Base-by-base conservation (phyloP, 768 basidiomycete species). In the Tubosaeta brunneosetosa region DNA sequence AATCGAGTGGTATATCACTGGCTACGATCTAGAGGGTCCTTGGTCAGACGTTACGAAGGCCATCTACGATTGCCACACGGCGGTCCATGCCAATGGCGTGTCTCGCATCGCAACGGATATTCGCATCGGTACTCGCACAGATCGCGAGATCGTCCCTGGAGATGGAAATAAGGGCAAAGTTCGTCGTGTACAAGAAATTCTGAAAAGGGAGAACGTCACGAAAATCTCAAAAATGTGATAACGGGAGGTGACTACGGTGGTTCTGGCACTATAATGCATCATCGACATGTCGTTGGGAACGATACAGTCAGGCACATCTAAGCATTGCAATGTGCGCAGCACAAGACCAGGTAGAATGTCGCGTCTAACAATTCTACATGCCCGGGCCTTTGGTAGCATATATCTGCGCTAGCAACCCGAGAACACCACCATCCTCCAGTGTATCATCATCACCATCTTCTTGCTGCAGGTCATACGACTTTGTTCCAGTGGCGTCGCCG, bases 61-160 rank as follows among this genome's bases (percentile, higher is more conserved):
- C 2, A 97, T 98, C 56, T 89, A 92, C 58, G 89, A 88, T 55
- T 97, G 93, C 65, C 95, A 98, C 65, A 78, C 79, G 25, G 91
- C 90, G 2, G 86, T 94, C 6, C 92, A 94, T 57, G 82, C 79
- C 1, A 78, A 80, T 65, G 90, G 89, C 22, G 79, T 81, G 0
- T 82, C 83, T 14, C 82, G 86, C 47, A 79, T 94, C 49, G 90
- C 90, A 11, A 95, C 94, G 12, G 94, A 98, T 71, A 88, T 97
- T 54, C 86, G 95, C 26, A 94, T 98, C 49, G 95, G 95, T 40
- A 97, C 95, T 1, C 83, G 94, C 43, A 77, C 80, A 22, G 83
- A 94, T 69, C 80, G 84, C 54, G 73, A 78, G 36, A 77, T 85
- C 16, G 68, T 71, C 5, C 75, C 77, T 1, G 87, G 85, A 6